Evolutionary conservation across 2,329 filamentous ascomycete genomes (phyloP), one percentile per base, ranked within the genome.

Genomic region (Xylariaceae sp.): DNA sequence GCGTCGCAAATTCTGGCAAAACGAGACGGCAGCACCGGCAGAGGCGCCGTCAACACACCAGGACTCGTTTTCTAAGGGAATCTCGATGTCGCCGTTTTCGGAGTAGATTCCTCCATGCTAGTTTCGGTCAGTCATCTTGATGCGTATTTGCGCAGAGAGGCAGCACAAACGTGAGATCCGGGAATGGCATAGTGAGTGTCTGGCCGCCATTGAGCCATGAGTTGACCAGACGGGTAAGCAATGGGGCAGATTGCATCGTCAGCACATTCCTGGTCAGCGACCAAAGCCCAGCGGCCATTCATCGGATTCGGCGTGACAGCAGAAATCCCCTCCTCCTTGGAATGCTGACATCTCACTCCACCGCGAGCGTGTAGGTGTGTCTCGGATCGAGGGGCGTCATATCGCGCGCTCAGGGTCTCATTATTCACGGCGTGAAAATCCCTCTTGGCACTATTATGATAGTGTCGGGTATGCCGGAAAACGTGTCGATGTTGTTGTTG

Each of bases 271-370:
- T 88, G 82, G 72, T 92, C 86, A 3, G 89, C 88, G 68, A 87
- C 88, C 83, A 92, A 86, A 48, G 89, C 89, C 86, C 89, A 93
- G 62, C 89, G 89, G 53, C 79, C 87, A 75, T 93, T 93, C 71
- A 76, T 70, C 49, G 73, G 71, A 55, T 76, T 77, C 3, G 88
- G 88, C 8, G 88, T 89, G 55, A 93, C 80, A 11, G 83, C 73
- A 50, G 91, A 82, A 68, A 92, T 75, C 56, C 88, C 87, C 35
- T 82, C 80, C 68, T 88, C 79, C 39, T 78, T 76, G 9, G 89
- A 89, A 67, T 92, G 88, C 57, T 78, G 69, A 74, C 89, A 92
- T 58, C 78, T 74, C 53, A 62, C 60, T 17, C 75, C 75, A 42
- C 77, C 76, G 65, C 83, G 80, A 74, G 85, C 86, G 67, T 79